phyloP scores from a whole-genome alignment of 352 stramenopile genomes.

The Globisporangium iwayamae region DNA sequence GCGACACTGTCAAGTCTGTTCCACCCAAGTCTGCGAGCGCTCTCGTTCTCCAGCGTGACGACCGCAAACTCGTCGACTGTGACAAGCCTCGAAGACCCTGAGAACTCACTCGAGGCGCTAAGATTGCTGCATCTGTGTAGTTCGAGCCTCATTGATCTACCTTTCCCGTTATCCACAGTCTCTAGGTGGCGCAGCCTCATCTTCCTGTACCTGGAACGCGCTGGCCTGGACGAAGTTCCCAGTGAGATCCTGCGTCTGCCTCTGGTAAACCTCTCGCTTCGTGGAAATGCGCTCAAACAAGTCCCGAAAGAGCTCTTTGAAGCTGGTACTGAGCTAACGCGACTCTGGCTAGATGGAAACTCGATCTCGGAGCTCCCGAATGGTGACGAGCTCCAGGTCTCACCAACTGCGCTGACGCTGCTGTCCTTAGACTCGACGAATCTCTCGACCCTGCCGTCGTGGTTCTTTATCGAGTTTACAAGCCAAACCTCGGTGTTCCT shows the following conservation, averaged over 20 bases:
- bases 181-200: neutral
- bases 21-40: neutral
- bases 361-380: neutral
- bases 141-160: neutral
- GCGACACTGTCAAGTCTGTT: neutral
- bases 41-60: neutral
- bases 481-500: neutral
- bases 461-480: neutral
- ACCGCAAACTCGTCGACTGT: neutral
- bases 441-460: neutral
- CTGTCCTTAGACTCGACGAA: conserved; percentile 6
- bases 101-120: neutral
- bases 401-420: neutral
- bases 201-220: conserved; percentile 6
- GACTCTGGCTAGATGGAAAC: conserved; percentile 8
- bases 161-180: neutral
- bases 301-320: conserved; percentile 10
- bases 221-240: neutral
- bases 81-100: neutral
- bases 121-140: neutral
- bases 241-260: neutral
- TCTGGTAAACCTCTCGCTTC: conserved; percentile 2
- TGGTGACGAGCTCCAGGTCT: neutral
- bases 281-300: neutral
- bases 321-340: neutral